Conservation (phyloP, 2,329 filamentous ascomycete genomes). For the Penicillium expansum region DNA sequence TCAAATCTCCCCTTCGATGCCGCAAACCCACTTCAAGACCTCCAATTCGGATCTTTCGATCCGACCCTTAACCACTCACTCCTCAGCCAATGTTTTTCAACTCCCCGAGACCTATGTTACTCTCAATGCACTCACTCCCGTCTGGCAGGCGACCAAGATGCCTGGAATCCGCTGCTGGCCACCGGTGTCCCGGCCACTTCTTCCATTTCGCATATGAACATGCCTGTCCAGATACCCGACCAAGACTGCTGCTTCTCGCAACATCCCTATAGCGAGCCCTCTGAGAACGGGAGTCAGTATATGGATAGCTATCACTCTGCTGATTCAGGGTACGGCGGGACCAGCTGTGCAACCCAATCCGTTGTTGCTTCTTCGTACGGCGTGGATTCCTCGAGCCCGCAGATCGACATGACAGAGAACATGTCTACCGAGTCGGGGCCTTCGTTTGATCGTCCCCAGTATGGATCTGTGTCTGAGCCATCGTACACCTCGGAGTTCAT, state of each 20-base stretch:
- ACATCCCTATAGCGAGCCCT: constrained; percentile 29
- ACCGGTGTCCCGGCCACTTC: constrained; percentile 26
- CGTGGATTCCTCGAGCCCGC: constrained; percentile 31
- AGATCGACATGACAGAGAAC: constrained; percentile 22
- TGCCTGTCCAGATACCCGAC: constrained; percentile 17
- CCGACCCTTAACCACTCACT: constrained; percentile 15
- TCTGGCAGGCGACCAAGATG: constrained; percentile 26
- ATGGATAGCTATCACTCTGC: constrained; percentile 28
- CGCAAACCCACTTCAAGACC: constrained; percentile 24
- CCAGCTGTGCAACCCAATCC: constrained; percentile 30
- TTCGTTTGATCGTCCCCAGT: constrained; percentile 18
- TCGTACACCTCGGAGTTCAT: constrained; percentile 36
- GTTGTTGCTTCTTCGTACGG: constrained; percentile 29
- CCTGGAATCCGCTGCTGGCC: constrained; percentile 35
- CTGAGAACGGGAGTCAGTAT: constrained; percentile 35
- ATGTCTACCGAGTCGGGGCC: constrained; percentile 18
- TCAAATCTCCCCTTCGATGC: constrained; percentile 16
- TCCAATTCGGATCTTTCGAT: constrained; percentile 23
- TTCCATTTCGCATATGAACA: constrained; percentile 18
- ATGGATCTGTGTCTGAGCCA: constrained; percentile 8
- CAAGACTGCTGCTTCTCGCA: constrained; percentile 25
- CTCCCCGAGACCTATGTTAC: constrained; percentile 21
- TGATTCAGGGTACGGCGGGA: constrained; percentile 40
- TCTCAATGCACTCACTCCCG: constrained; percentile 22
- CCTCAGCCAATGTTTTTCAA: constrained; percentile 22